Evolutionary conservation across 129 eudicot species (phyloP).

Genomic region (Flaveria linearis): DNA sequence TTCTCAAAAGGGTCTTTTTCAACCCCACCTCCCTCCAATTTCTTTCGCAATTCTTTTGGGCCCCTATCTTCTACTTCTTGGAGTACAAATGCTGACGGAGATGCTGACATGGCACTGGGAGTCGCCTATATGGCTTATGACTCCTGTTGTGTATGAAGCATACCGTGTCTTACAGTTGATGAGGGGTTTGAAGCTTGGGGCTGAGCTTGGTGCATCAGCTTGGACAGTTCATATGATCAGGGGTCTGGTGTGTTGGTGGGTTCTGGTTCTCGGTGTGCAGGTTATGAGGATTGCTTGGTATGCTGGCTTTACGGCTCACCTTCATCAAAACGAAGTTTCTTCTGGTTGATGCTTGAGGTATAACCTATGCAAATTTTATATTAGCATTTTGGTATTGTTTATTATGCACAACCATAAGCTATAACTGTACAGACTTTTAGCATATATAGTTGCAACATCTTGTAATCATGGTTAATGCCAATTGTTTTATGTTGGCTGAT

Average conservation of each 20-base stretch:
- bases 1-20: conserved; percentile 67
- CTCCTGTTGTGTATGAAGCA: conserved; percentile 83
- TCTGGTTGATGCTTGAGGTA: conserved; percentile 28
- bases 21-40: conserved; percentile 63
- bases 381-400: conserved; percentile 15
- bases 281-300: conserved; percentile 99
- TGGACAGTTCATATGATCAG: conserved; percentile 83
- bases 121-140: conserved; percentile 93
- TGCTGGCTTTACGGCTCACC: conserved; percentile 75
- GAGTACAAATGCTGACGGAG: conserved; percentile 86
- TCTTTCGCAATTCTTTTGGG: conserved; percentile 75
- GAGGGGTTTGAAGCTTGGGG: conserved; percentile 95
- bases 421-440: conserved; percentile 9
- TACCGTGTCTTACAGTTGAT: conserved; percentile 85
- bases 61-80: conserved; percentile 83
- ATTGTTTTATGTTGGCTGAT: no score
- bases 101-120: conserved; percentile 97
- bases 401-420: conserved; percentile 18
- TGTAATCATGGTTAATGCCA: no score
- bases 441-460: no score
- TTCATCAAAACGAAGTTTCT: conserved; percentile 37
- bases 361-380: conserved; percentile 5
- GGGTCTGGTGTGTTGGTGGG: conserved; percentile 97
- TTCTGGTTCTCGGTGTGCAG: conserved; percentile 89
- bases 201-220: conserved; percentile 69